Percentiles rank a stretch among this genome's conserved stretches.
phyloP scores from a whole-genome alignment of 2,329 filamentous ascomycete genomes.

The Aspergillus sp. region DNA sequence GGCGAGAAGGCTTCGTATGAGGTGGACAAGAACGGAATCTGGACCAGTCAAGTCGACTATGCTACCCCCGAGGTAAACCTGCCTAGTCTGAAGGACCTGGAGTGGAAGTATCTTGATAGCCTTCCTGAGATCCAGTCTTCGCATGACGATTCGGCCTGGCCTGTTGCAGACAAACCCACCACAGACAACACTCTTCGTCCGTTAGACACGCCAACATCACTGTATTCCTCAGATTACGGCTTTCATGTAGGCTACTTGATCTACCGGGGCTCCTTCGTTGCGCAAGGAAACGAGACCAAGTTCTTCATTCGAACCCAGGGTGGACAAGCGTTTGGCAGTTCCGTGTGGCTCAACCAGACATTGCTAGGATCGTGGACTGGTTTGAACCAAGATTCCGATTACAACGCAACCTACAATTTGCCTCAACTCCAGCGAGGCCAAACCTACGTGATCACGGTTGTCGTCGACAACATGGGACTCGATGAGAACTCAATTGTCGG shows the following conservation, averaged over 20 bases:
- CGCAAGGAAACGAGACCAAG: slow-evolving; percentile 51
- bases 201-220: slow-evolving; percentile 55
- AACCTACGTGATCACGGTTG: slow-evolving; percentile 56
- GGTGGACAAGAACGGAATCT: slow-evolving; percentile 38
- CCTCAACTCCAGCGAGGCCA: slow-evolving; percentile 45
- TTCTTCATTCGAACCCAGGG: slow-evolving; percentile 56
- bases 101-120: slow-evolving; percentile 63
- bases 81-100: slow-evolving; percentile 50
- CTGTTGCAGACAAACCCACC: slow-evolving; percentile 47
- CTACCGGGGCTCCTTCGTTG: slow-evolving; percentile 62
- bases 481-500: slow-evolving; percentile 59
- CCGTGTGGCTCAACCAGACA: slow-evolving; percentile 56
- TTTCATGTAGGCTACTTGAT: slow-evolving; percentile 62
- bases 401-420: slow-evolving; percentile 51
- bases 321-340: slow-evolving; percentile 58
- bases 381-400: slow-evolving; percentile 40
- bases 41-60: slow-evolving; percentile 47
- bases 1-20: slow-evolving; percentile 38
- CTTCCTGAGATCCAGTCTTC: slow-evolving; percentile 57
- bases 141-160: slow-evolving; percentile 66
- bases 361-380: slow-evolving; percentile 60
- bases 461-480: slow-evolving; percentile 66
- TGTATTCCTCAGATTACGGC: slow-evolving; percentile 66
- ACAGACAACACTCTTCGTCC: slow-evolving; percentile 53
- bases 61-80: slow-evolving; percentile 44